Evolutionary conservation across 2,329 filamentous ascomycete genomes (phyloP).

Genomic region (Colletotrichum truncatum): DNA sequence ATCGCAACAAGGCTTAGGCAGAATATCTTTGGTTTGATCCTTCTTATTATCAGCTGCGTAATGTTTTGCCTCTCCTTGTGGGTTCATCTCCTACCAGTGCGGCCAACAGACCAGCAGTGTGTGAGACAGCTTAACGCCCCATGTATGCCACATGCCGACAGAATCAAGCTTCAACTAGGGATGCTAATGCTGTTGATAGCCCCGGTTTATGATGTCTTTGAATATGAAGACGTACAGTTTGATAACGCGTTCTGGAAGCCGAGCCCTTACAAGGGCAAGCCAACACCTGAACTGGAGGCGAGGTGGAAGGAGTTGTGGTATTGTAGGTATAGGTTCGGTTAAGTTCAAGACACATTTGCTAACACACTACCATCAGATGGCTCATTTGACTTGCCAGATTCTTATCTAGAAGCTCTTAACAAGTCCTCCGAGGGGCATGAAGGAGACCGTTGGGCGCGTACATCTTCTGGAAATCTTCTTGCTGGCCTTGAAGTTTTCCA

Average conservation of each 20-base stretch:
- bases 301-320: constrained; percentile 19
- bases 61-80: neutral
- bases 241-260: constrained; percentile 19
- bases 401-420: neutral
- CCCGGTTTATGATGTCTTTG: neutral
- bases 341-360: neutral
- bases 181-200: neutral
- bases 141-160: neutral
- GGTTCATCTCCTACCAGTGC: neutral
- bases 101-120: constrained; percentile 2
- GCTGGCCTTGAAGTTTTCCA: constrained; percentile 65
- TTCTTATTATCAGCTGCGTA: neutral
- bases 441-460: constrained; percentile 11
- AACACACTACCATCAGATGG: neutral
- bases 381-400: constrained; percentile 12
- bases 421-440: neutral
- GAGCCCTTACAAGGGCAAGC: constrained; percentile 19
- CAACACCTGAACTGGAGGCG: constrained; percentile 9
- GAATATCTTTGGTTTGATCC: neutral
- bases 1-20: neutral
- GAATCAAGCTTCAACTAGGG: no score
- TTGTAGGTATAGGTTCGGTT: neutral
- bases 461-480: constrained; percentile 2
- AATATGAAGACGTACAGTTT: constrained; percentile 18
- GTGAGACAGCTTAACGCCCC: neutral